A percentile compares a stretch with the other conserved stretches of the same genome.
phyloP scores from a whole-genome alignment of 2,329 filamentous ascomycete genomes.

The Hypomyces perniciosus region DNA sequence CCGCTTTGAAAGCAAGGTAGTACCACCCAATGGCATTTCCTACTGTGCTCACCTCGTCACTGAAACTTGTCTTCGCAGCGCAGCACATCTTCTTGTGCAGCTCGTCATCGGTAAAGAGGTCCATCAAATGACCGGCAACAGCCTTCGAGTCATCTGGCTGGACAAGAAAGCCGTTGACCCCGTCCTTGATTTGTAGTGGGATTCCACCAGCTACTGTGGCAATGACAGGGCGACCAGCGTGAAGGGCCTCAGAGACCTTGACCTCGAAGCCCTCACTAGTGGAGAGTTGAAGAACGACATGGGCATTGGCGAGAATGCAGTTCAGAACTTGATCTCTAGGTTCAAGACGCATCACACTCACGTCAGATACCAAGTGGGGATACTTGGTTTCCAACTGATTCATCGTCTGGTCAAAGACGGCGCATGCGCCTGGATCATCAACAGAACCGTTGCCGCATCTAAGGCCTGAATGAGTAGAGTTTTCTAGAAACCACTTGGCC shows the following conservation, averaged over 20 bases:
- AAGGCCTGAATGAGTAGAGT: background rate
- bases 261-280: slow-evolving; percentile 81
- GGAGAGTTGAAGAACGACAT: slow-evolving; percentile 71
- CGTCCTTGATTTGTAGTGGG: slow-evolving; percentile 67
- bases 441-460: slow-evolving; percentile 69
- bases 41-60: slow-evolving; percentile 75
- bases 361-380: slow-evolving; percentile 54
- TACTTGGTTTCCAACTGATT: slow-evolving; percentile 59
- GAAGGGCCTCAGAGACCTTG: slow-evolving; percentile 77
- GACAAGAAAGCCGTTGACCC: slow-evolving; percentile 68
- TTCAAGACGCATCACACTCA: slow-evolving; percentile 70
- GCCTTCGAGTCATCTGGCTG: slow-evolving; percentile 62
- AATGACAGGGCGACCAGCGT: slow-evolving; percentile 73
- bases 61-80: slow-evolving; percentile 60
- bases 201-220: slow-evolving; percentile 73
- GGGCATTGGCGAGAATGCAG: slow-evolving; percentile 64
- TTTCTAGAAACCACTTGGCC: background rate
- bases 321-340: slow-evolving; percentile 78
- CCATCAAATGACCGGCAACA: slow-evolving; percentile 60
- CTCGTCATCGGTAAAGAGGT: slow-evolving; percentile 59
- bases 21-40: slow-evolving; percentile 73
- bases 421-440: slow-evolving; percentile 70
- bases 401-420: slow-evolving; percentile 68
- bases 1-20: slow-evolving; percentile 64
- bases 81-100: slow-evolving; percentile 62